A percentile compares a stretch with the other conserved stretches of the same genome.
phyloP scores from a whole-genome alignment of 164 flowering plant species.

The Kalanchoe fedtschenkoi region DNA sequence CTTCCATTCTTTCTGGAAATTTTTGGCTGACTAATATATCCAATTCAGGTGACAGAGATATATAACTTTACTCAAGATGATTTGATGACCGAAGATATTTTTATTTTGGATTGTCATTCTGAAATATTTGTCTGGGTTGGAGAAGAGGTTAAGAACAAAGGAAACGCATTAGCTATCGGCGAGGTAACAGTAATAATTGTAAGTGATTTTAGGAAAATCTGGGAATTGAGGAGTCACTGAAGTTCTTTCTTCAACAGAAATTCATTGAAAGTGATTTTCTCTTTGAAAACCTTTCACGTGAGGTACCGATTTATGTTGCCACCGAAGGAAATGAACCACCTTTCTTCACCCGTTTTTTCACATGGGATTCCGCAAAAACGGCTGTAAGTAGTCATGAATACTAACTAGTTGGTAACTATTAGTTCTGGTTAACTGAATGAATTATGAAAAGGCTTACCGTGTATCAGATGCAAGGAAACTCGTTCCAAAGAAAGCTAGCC shows the following conservation, averaged over 20 bases:
- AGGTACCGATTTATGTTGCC: constrained; percentile 49
- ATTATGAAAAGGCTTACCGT: background rate
- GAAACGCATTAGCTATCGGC: constrained; percentile 37
- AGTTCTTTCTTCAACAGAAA: constrained; percentile 38
- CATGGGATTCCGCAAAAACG: constrained; percentile 50
- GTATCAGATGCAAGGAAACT: constrained; percentile 54
- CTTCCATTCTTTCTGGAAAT: background rate
- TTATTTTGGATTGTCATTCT: constrained; percentile 50
- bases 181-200: constrained; percentile 24
- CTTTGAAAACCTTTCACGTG: constrained; percentile 32
- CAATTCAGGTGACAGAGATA: constrained; percentile 63
- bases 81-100: constrained; percentile 68
- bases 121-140: constrained; percentile 79
- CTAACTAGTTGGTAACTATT: background rate
- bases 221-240: background rate
- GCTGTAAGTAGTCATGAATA: constrained; percentile 27
- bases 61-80: constrained; percentile 77
- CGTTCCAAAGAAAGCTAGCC: constrained; percentile 74
- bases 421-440: background rate
- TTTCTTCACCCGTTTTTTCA: constrained; percentile 60
- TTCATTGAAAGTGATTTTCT: constrained; percentile 42
- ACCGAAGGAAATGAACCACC: constrained; percentile 62
- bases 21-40: background rate
- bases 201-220: background rate
- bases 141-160: constrained; percentile 28